A percentile compares a stretch with the other conserved stretches of the same genome.
Conservation (phyloP, 2,329 filamentous ascomycete species). For the Stemphylium vesicarium region DNA sequence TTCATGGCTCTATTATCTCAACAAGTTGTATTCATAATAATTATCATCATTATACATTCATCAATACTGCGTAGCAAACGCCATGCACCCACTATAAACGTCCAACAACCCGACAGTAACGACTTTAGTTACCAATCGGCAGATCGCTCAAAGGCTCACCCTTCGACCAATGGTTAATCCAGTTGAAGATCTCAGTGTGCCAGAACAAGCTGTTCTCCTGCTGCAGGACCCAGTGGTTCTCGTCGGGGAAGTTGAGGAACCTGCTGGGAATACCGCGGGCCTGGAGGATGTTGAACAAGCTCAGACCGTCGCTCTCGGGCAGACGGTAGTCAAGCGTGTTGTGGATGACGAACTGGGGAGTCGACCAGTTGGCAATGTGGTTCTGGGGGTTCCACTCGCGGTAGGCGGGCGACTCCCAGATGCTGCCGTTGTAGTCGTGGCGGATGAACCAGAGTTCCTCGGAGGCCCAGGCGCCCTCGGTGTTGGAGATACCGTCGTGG, state of each 20-base stretch:
- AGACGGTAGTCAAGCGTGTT: constrained; percentile 89
- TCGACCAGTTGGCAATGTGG: constrained; percentile 73
- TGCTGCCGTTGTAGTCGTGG: constrained; percentile 51
- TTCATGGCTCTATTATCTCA: background rate
- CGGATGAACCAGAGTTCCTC: constrained; percentile 61
- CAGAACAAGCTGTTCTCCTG: constrained; percentile 91
- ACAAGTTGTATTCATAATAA: background rate
- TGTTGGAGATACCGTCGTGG: constrained; percentile 83
- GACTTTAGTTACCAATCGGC: constrained; percentile 37
- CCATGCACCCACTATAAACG: background rate
- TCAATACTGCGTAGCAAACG: background rate
- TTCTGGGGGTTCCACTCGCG: constrained; percentile 63
- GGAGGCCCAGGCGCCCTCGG: constrained; percentile 52
- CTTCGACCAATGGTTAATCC: constrained; percentile 48
- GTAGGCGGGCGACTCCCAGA: constrained; percentile 53
- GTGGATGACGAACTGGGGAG: constrained; percentile 88
- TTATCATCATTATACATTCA: constrained; percentile 11
- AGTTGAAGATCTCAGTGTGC: constrained; percentile 65
- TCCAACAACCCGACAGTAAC: background rate
- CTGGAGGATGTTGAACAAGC: constrained; percentile 86
- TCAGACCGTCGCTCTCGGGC: constrained; percentile 81
- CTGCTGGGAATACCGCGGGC: constrained; percentile 75
- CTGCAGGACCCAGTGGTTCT: constrained; percentile 83
- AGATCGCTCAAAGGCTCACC: constrained; percentile 37
- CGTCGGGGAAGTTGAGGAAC: constrained; percentile 80